These are phyloP conservation scores for Colletotrichum siamense DNA, from an alignment of 2,329 filamentous ascomycete species.

Conservation along the genomic window DNA sequence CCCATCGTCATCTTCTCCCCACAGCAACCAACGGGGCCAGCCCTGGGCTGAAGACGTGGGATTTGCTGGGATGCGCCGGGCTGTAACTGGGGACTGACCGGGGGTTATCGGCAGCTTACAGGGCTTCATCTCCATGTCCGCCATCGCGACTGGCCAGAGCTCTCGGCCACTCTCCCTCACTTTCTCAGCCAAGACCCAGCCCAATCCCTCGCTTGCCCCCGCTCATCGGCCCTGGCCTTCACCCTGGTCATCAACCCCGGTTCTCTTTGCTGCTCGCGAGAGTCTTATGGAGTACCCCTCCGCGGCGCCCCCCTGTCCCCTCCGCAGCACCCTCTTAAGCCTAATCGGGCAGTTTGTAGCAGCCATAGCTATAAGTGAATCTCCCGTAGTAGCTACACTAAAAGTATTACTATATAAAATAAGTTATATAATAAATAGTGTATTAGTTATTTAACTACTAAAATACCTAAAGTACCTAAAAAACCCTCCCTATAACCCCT, in stretches of 20 bases:
- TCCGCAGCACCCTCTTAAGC: no score
- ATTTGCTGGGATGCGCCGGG: constrained; percentile 12
- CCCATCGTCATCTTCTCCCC: constrained; percentile 23
- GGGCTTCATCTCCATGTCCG: constrained; percentile 19
- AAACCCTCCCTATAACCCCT: no score
- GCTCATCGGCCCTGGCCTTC: constrained; percentile 1
- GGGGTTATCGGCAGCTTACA: constrained; percentile 11
- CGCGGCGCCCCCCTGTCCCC: no score
- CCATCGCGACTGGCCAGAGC: constrained; percentile 18
- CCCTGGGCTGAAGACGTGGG: constrained; percentile 21
- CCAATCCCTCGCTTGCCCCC: constrained; percentile 15
- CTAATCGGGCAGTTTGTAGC: no score
- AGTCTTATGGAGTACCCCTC: no score
- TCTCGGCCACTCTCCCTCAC: constrained; percentile 14
- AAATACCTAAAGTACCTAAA: no score
- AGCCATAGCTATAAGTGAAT: no score
- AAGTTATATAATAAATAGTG: no score
- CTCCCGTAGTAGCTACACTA: no score
- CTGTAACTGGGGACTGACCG: neutral
- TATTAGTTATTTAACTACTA: no score
- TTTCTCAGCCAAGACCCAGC: constrained; percentile 11
- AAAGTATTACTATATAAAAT: no score
- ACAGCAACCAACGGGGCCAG: constrained; percentile 22
- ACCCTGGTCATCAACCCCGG: neutral
- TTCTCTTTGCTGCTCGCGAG: neutral